Evolutionary conservation across 176 grass and related monocot genomes (phyloP).

Genomic region (Eragrostis curvula): DNA sequence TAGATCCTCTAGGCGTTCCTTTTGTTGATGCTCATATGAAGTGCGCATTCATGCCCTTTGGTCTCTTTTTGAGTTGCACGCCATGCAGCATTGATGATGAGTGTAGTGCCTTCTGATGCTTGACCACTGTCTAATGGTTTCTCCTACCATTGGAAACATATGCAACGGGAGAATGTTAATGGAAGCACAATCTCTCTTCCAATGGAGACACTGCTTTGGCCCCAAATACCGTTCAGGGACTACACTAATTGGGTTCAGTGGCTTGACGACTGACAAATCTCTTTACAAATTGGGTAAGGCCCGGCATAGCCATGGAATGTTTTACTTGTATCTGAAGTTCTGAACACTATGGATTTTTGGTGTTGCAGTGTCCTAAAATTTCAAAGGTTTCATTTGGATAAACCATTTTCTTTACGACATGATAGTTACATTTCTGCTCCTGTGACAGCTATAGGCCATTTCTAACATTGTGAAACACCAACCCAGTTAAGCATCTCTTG

Average conservation of each 20-base stretch:
- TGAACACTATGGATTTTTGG: background rate
- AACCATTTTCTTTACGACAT: background rate
- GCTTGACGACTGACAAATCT: background rate
- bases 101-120: background rate
- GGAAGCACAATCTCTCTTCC: background rate
- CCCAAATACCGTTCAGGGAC: background rate
- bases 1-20: background rate
- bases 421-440: too few relatives aligned
- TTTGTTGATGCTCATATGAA: background rate
- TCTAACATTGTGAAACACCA: too few relatives aligned
- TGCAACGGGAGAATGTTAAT: background rate
- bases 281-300: background rate
- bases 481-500: too few relatives aligned
- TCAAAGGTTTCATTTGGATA: background rate
- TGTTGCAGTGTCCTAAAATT: background rate
- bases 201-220: background rate
- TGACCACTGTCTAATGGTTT: background rate
- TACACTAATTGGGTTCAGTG: background rate
- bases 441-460: too few relatives aligned
- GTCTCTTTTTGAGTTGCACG: background rate
- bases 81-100: background rate
- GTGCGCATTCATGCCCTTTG: background rate
- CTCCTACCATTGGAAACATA: background rate
- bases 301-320: background rate
- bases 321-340: background rate